A percentile compares a stretch with the other conserved stretches of the same genome.
These are phyloP conservation scores for Chaetomium cochliodes DNA, from an alignment of 495 filamentous ascomycete genomes.

Conservation along the genomic window DNA sequence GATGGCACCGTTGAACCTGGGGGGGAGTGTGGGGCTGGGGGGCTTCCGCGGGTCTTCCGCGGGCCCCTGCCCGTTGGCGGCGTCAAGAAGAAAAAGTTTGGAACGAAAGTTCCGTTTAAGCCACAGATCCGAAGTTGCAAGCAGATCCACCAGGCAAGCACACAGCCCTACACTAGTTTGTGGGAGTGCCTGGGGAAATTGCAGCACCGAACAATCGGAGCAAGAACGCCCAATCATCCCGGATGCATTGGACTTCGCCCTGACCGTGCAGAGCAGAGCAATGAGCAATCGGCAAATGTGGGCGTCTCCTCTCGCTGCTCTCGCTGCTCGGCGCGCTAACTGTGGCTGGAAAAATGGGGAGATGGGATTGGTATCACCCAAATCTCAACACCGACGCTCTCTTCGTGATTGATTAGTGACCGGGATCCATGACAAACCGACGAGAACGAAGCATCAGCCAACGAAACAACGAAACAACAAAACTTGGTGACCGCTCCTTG, in stretches of 20 bases:
- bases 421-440: too few relatives aligned
- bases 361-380: too few relatives aligned
- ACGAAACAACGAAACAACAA: background rate
- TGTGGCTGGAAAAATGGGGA: background rate
- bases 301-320: background rate
- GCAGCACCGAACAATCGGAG: background rate
- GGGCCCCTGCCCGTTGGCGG: too few relatives aligned
- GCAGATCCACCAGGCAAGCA: background rate
- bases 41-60: too few relatives aligned
- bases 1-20: too few relatives aligned
- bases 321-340: background rate
- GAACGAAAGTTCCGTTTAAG: background rate
- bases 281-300: background rate
- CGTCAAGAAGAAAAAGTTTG: too few relatives aligned
- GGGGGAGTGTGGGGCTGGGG: too few relatives aligned
- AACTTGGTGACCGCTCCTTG: background rate
- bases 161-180: conserved; percentile 27
- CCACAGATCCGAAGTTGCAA: background rate
- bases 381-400: too few relatives aligned
- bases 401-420: too few relatives aligned
- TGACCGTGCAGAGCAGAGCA: background rate
- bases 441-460: too few relatives aligned
- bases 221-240: conserved; percentile 1
- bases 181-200: conserved; percentile 12
- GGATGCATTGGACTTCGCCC: background rate